Conservation (phyloP, 2,329 filamentous ascomycete species). For the Sclerotinia borealis region DNA sequence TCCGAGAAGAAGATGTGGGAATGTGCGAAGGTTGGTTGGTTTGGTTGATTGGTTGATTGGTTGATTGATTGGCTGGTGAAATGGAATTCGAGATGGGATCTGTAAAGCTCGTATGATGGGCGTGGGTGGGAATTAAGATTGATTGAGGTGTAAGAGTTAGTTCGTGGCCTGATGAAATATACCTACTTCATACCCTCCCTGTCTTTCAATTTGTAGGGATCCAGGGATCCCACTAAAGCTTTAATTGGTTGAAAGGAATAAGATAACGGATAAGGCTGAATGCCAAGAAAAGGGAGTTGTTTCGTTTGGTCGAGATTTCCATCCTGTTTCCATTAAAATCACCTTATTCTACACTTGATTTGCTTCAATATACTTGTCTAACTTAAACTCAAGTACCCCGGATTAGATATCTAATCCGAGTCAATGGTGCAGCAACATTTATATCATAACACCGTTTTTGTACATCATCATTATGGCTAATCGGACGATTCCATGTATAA, state of each 20-base stretch:
- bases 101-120: not conserved
- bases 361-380: no score
- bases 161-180: not conserved
- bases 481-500: not conserved
- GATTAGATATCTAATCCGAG: not conserved
- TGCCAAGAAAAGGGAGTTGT: not conserved
- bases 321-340: no score
- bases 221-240: not conserved
- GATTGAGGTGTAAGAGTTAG: not conserved
- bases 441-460: not conserved
- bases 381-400: not conserved
- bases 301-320: no score
- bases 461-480: not conserved
- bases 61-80: not conserved
- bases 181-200: no score
- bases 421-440: not conserved
- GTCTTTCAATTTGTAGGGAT: not conserved
- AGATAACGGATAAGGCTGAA: not conserved
- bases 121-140: not conserved
- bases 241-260: not conserved
- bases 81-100: not conserved
- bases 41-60: no score
- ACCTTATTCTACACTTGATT: no score
- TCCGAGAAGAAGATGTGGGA: no score
- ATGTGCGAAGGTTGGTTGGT: no score